These are phyloP conservation scores for Kandelia obovata DNA, from an alignment of 345 rosid species.

Conservation along the genomic window DNA sequence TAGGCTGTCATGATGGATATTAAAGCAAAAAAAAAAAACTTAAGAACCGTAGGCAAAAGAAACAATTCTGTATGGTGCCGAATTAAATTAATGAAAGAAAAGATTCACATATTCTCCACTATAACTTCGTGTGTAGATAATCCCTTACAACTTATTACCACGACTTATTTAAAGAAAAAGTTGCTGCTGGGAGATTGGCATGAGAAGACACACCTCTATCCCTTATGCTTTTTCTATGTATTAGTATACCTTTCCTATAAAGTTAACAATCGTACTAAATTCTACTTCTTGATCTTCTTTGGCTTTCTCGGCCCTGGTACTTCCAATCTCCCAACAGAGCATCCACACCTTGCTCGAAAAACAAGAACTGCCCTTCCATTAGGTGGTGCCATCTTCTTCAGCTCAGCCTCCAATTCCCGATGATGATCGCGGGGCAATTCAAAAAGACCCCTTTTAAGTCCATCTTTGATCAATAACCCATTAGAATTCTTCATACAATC, in stretches of 20 bases:
- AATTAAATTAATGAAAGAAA: constrained; percentile 30
- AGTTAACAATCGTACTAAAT: constrained; percentile 6
- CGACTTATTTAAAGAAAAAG: constrained; percentile 44
- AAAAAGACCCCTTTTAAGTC: constrained; percentile 51
- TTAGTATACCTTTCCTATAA: constrained; percentile 26
- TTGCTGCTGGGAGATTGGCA: constrained; percentile 32
- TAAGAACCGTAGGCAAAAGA: constrained; percentile 10
- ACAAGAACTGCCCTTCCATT: constrained; percentile 71
- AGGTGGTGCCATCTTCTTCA: constrained; percentile 78
- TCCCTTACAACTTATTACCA: constrained; percentile 45
- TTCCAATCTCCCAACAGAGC: constrained; percentile 72
- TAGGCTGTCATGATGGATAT: neutral
- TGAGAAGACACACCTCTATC: constrained; percentile 37
- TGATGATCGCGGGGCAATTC: constrained; percentile 73
- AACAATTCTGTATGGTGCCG: constrained; percentile 4
- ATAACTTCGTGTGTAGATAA: constrained; percentile 35
- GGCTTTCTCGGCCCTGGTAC: constrained; percentile 78
- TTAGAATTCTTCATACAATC: constrained; percentile 68
- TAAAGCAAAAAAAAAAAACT: constrained; percentile 1
- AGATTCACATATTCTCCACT: constrained; percentile 46
- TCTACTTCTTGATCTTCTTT: constrained; percentile 79
- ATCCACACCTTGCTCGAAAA: constrained; percentile 65
- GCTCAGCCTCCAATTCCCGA: constrained; percentile 62
- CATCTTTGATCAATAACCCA: constrained; percentile 35
- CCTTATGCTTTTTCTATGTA: constrained; percentile 43